phyloP scores from a whole-genome alignment of 345 rosid species.

The Clarkia xantiana region DNA sequence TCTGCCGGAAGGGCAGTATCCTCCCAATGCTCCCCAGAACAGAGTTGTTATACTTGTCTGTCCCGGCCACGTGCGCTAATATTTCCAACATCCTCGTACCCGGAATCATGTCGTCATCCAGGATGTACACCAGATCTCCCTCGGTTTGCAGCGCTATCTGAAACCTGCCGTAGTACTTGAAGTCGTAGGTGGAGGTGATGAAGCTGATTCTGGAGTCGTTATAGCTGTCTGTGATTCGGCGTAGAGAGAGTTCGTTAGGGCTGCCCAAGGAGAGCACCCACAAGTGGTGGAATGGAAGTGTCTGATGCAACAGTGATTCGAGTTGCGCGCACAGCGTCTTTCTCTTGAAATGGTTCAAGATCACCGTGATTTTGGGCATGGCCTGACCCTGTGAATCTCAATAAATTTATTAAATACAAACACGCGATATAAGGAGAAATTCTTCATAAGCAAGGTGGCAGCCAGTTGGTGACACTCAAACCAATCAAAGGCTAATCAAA shows the following conservation, averaged over 20 bases:
- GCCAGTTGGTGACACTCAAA: no score
- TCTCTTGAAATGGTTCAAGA: slow-evolving; percentile 90
- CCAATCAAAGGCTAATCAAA: no score
- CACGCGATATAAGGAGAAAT: no score
- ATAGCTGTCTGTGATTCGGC: slow-evolving; percentile 59
- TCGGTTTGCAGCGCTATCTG: slow-evolving; percentile 94
- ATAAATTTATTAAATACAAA: no score
- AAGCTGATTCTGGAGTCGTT: slow-evolving; percentile 87
- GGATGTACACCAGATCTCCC: slow-evolving; percentile 67
- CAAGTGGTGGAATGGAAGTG: slow-evolving; percentile 78
- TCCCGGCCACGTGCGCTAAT: slow-evolving; percentile 81
- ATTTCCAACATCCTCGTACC: slow-evolving; percentile 88
- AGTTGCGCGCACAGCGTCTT: slow-evolving; percentile 89
- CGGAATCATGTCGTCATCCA: slow-evolving; percentile 95
- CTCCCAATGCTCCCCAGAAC: slow-evolving; percentile 95
- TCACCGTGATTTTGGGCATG: slow-evolving; percentile 64
- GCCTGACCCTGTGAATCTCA: no score
- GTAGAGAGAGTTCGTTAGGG: slow-evolving; percentile 60
- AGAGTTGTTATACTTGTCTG: slow-evolving; percentile 78
- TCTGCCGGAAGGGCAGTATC: slow-evolving; percentile 84
- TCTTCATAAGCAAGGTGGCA: no score
- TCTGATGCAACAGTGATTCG: slow-evolving; percentile 73
- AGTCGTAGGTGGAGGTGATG: slow-evolving; percentile 81
- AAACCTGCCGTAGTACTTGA: slow-evolving; percentile 93
- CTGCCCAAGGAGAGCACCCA: slow-evolving; percentile 90